Base-by-base conservation (phyloP, 805 yeast genomes). In the Komagataella ulmi region DNA sequence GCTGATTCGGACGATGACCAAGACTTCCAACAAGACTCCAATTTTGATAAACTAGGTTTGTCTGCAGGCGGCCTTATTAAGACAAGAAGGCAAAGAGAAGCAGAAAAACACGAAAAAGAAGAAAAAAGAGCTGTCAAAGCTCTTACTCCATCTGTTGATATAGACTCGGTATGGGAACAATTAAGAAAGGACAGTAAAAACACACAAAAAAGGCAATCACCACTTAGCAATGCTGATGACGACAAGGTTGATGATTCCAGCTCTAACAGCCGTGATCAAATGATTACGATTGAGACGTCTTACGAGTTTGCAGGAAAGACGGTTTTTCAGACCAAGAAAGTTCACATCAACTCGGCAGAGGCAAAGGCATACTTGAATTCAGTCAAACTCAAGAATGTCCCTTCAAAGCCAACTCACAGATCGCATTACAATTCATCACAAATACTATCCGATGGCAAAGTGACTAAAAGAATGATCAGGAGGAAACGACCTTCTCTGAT, bases 301-400 rank as follows among this genome's bases (percentile, higher is more conserved):
- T 91, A 87, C 62, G 85, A 86, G 53, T 91, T 88, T 73, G 98
- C 99, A 0, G 97, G 97, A 5, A 85, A 85, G 58, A 71, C 80
- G 2, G 73, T 85, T 1, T 78, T 84, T 0, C 96, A 90, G 60
- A 82, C 83, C 54, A 88, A 87, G 65, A 71, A 75, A 65, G 97
- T 93, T 1, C 84, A 80, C 48, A 76, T 75, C 6, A 73, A 79
- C 48, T 85, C 96, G 7, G 93, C 93, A 12, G 97, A 88, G 63
- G 98, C 95, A 0, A 80, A 79, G 57, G 96, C 90, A 17, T 88
- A 83, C 59, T 64, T 87, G 46, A 78, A 76, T 54, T 79, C 84
- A 1, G 67, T 80, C 1, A 73, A 71, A 24, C 68, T 71, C 46
- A 56, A 65, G 49, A 56, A 57, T 51, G 45, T 49, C 6, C 17